Base-by-base conservation (phyloP, 148 eudicot species). In the Vaccinium myrtillus region DNA sequence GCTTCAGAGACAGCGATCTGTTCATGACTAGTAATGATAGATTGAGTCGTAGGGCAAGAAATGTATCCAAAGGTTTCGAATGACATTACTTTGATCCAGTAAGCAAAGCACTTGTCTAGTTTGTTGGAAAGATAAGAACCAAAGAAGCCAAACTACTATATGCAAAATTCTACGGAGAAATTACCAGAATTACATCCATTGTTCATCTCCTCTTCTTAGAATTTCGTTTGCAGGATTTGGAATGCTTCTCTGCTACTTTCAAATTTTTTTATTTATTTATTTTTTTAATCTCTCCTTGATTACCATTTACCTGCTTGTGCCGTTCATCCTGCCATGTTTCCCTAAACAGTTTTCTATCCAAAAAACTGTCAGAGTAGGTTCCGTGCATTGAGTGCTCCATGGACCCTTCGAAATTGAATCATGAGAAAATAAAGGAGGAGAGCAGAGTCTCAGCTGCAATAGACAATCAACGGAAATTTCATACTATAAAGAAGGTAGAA, bases 1-100 rank as follows among this genome's bases (percentile, higher is more conserved):
- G 82, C 51, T 39, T 59, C 70, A 80, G 82, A 59, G 70, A 43
- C 82, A 59, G 69, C 58, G 51, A 59, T 54, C 67, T 18, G 39
- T 69, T 69, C 39, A 69, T 25, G 71, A 23, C 39, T 10, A 27
- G 39, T 69, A 27, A 12, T 69, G 74, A 69, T 11, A 27, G 74
- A 36, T 69, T 27, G 74, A 27, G 39, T 25, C 18, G 0, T 4
- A 11, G 2, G 12, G 39, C 74, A 27, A 11, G 74, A 69, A 69
- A 25, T 69, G 36, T 8, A 63, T 69, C 36, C 74, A 4, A 23
- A 69, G 36, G 27, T 69, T 13, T 69, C 4, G 70, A 63, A 63
- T 21, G 70, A n/a, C 70, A 0, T n/a, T n/a, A 63, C 23, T 63
- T 63, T 8, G 6, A 63, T n/a, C 2, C 30, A 63, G 27, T 63